phyloP scores from a whole-genome alignment of 2,329 filamentous ascomycete genomes.

The Venturiaceae sp. region DNA sequence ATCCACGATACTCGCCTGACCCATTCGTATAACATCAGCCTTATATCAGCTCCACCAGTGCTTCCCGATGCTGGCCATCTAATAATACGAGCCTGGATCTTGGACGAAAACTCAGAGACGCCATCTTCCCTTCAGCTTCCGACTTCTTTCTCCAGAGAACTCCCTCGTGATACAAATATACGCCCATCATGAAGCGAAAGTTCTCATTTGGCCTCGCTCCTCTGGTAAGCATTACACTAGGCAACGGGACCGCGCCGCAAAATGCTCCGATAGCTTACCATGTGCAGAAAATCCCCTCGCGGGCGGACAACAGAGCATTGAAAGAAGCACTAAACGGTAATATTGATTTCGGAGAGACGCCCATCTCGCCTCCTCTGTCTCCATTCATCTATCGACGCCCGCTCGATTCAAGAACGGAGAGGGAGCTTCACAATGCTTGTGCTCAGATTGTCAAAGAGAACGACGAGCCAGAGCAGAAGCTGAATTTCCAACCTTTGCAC shows the following conservation, averaged over 20 bases:
- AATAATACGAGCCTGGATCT: background rate
- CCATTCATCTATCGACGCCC: slow-evolving; percentile 33
- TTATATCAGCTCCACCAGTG: background rate
- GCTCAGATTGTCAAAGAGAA: slow-evolving; percentile 30
- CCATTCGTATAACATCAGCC: background rate
- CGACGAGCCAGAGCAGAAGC: slow-evolving; percentile 21
- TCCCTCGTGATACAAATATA: background rate
- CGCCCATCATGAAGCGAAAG: slow-evolving; percentile 27
- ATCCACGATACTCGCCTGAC: background rate
- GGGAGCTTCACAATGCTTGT: slow-evolving; percentile 35
- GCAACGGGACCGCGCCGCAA: no score
- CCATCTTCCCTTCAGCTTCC: background rate
- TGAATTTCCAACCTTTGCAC: slow-evolving; percentile 22
- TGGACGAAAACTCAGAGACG: background rate
- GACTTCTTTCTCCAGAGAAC: background rate
- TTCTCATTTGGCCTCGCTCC: slow-evolving; percentile 33
- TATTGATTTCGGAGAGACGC: slow-evolving; percentile 14
- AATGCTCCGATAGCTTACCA: slow-evolving; percentile 13
- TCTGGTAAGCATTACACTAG: slow-evolving; percentile 5
- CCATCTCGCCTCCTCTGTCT: slow-evolving; percentile 24
- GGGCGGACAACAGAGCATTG: slow-evolving; percentile 18
- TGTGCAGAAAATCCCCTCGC: slow-evolving; percentile 21
- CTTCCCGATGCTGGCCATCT: background rate
- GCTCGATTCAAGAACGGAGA: slow-evolving; percentile 30
- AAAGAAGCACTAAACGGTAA: slow-evolving; percentile 10